A percentile compares a stretch with the other conserved stretches of the same genome.
Evolutionary conservation across 2,329 filamentous ascomycete genomes (phyloP).

Genomic region (Colletotrichum caudatum): DNA sequence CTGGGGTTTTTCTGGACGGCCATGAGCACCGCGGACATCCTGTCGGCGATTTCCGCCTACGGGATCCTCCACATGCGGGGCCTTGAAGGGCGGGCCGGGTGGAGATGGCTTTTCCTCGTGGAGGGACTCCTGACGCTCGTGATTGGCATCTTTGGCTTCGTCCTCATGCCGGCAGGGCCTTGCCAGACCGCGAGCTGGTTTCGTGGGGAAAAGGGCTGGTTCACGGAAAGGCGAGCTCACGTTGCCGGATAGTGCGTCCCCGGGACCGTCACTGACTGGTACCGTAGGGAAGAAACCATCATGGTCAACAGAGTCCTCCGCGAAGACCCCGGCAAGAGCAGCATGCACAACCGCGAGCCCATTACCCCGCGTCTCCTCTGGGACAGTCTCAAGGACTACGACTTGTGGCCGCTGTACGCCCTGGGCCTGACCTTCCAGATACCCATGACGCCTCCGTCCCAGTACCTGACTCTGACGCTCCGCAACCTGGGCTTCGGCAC

Average conservation of each 20-base stretch:
- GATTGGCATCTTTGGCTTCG: slow-evolving; percentile 65
- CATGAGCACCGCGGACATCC: slow-evolving; percentile 55
- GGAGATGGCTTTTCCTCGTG: slow-evolving; percentile 67
- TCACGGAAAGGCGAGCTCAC: slow-evolving; percentile 59
- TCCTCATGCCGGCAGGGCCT: slow-evolving; percentile 66
- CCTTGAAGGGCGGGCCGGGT: slow-evolving; percentile 51
- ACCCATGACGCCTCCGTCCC: slow-evolving; percentile 60
- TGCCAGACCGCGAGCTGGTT: slow-evolving; percentile 67
- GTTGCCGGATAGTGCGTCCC: background rate
- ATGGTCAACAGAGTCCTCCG: slow-evolving; percentile 70
- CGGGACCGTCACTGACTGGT: background rate
- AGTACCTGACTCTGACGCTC: slow-evolving; percentile 71
- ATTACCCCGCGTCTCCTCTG: slow-evolving; percentile 64
- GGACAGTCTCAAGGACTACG: slow-evolving; percentile 65
- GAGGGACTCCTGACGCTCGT: slow-evolving; percentile 58
- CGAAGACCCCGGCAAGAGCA: slow-evolving; percentile 70
- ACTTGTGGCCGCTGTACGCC: slow-evolving; percentile 62
- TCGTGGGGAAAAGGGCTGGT: slow-evolving; percentile 68
- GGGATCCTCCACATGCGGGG: slow-evolving; percentile 57
- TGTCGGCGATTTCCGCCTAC: slow-evolving; percentile 54
- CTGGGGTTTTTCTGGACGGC: slow-evolving; percentile 58
- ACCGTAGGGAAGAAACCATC: slow-evolving; percentile 65
- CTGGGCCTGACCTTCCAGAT: slow-evolving; percentile 67
- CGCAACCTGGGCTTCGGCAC: slow-evolving; percentile 68
- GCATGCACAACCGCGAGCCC: slow-evolving; percentile 71